Percentiles rank a stretch among this genome's conserved stretches.
phyloP scores from a whole-genome alignment of 805 yeast species.

The Danielia oregonensis region DNA sequence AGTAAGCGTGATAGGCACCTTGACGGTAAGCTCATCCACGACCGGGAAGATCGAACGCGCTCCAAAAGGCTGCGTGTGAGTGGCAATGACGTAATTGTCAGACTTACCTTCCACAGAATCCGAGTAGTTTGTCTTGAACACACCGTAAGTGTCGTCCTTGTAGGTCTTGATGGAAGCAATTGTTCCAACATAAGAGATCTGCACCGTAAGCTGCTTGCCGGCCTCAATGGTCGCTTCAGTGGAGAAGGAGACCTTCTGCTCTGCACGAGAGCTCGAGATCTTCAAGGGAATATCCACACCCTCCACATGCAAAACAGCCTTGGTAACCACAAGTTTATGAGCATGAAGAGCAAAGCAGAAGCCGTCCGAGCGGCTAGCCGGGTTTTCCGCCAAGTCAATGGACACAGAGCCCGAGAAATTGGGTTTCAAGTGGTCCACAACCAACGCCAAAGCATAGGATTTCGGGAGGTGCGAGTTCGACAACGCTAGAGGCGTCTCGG shows the following conservation, averaged over 20 bases:
- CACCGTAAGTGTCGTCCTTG: constrained; percentile 57
- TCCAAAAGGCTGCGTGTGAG: constrained; percentile 69
- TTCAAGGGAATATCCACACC: constrained; percentile 18
- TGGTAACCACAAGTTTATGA: constrained; percentile 37
- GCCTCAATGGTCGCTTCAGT: constrained; percentile 13
- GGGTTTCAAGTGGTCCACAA: constrained; percentile 41
- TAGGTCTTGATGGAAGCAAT: constrained; percentile 48
- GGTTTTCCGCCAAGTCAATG: constrained; percentile 29
- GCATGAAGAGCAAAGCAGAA: constrained; percentile 36
- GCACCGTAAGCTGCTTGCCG: constrained; percentile 12
- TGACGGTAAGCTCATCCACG: constrained; percentile 59
- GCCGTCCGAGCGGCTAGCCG: neutral
- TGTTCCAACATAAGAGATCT: constrained; percentile 47
- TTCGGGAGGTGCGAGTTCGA: constrained; percentile 34
- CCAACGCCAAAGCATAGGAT: constrained; percentile 35
- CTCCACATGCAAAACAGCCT: constrained; percentile 19
- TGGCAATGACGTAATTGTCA: constrained; percentile 53
- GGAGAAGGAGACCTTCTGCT: constrained; percentile 31
- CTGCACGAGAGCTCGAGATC: constrained; percentile 37
- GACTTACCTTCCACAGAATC: constrained; percentile 47
- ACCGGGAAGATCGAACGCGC: constrained; percentile 66
- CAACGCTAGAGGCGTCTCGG: constrained; percentile 18
- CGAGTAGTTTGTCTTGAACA: constrained; percentile 64
- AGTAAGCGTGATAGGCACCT: constrained; percentile 48
- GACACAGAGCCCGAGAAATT: constrained; percentile 43